Base-by-base conservation (phyloP, 208 protist species). In the Trypanosoma theileri region DNA sequence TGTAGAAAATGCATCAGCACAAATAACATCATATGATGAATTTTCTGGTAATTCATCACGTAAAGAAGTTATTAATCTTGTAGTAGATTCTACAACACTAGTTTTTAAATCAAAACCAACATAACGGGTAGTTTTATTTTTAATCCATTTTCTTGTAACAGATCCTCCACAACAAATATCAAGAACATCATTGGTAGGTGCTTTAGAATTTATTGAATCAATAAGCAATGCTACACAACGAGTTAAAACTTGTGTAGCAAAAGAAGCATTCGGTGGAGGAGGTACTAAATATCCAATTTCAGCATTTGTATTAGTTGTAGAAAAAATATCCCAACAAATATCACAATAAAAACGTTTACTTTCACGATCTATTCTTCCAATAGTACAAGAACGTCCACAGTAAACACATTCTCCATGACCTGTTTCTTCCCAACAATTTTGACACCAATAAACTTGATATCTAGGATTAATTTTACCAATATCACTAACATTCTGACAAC, bases 351-450 rank as follows among this genome's bases (percentile, higher is more conserved):
- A 93, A 50, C 81, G 69, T 42, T 86, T 63, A 69, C 79, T 90
- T 3, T 64, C 56, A 31, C 48, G 69, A 59, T 93, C 86, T 41
- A 88, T 63, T 76, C 82, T 91, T 48, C 87, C 90, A 0, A 87
- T 68, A 42, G 46, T 75, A 77, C 77, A 86, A 13, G 65, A 65
- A 41, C 79, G 77, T 24, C 81, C 78, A 73, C 90, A 95, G 55
- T 92, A 90, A 40, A 89, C 59, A 66, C 90, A 95, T 46, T 95
- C 80, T 12, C 90, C 90, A 69, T 95, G 87, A 1, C 87, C 87
- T 1, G 86, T 93, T 62, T 88, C 87, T 55, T 73, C 73, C 90
- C 90, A 95, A 70, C 90, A 95, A 45, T 73, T 74, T 50, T 84
- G 72, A 61, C 90, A 95, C 87, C 85, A 92, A 65, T 91, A 95